phyloP scores from a whole-genome alignment of 2,329 filamentous ascomycete species.

The Alternaria postmessia region DNA sequence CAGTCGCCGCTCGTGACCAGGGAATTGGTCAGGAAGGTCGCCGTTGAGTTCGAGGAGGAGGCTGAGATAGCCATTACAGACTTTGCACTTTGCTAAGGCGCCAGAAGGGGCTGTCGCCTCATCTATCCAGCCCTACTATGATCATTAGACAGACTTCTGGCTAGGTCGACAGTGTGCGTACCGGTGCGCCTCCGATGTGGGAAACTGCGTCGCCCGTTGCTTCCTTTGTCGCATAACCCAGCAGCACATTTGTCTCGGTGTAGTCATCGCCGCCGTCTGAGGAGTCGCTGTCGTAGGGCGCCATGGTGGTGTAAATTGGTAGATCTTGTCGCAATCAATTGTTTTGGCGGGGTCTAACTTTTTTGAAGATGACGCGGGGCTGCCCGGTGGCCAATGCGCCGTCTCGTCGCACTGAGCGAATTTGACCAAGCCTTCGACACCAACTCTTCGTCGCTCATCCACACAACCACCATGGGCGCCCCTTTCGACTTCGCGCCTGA shows the following conservation, averaged over 20 bases:
- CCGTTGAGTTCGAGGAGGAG: slow-evolving; percentile 90
- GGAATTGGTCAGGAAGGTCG: slow-evolving; percentile 85
- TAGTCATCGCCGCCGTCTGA: slow-evolving; percentile 73
- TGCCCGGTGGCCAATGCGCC: slow-evolving; percentile 16
- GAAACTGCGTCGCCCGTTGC: slow-evolving; percentile 83
- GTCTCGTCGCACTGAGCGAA: slow-evolving; percentile 28
- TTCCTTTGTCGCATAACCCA: slow-evolving; percentile 88
- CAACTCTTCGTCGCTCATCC: slow-evolving; percentile 35
- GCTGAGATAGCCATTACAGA: slow-evolving; percentile 83
- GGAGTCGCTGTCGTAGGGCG: slow-evolving; percentile 86
- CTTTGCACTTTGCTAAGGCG: slow-evolving; percentile 81
- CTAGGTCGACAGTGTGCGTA: slow-evolving; percentile 59
- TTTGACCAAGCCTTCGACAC: slow-evolving; percentile 27
- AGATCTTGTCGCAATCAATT: background rate
- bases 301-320: slow-evolving; percentile 59
- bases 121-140: slow-evolving; percentile 77
- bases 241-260: slow-evolving; percentile 83
- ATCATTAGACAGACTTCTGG: background rate
- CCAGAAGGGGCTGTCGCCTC: slow-evolving; percentile 74
- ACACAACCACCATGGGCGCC: slow-evolving; percentile 54
- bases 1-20: slow-evolving; percentile 83
- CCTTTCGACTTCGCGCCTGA: slow-evolving; percentile 88
- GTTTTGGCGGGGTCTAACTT: slow-evolving; percentile 21
- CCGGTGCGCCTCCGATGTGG: slow-evolving; percentile 85
- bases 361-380: slow-evolving; percentile 18